Evolutionary conservation across 352 stramenopile species (phyloP).

Genomic region (Thalassiosira hispida): DNA sequence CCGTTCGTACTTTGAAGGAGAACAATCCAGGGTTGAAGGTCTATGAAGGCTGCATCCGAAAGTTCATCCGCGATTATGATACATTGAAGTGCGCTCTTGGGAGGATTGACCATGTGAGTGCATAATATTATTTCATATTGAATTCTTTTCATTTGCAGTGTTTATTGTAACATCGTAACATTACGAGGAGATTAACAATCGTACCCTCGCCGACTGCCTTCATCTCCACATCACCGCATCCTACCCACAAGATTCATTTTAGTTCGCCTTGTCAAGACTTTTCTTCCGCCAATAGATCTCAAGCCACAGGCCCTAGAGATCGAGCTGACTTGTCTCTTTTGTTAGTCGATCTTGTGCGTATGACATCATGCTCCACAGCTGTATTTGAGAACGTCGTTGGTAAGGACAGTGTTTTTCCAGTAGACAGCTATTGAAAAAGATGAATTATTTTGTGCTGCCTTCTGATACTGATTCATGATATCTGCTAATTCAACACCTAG

Average conservation of each 20-base stretch:
- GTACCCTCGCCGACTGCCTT: neutral
- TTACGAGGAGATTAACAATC: constrained; percentile 4
- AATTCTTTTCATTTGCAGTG: neutral
- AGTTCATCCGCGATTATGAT: constrained; percentile 19
- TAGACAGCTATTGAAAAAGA: neutral
- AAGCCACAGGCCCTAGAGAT: constrained; percentile 22
- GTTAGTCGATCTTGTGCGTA: constrained; percentile 41
- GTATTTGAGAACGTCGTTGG: constrained; percentile 62
- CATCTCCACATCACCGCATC: neutral
- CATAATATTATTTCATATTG: neutral
- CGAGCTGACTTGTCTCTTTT: constrained; percentile 44
- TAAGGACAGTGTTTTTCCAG: constrained; percentile 1
- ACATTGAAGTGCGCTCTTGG: constrained; percentile 30
- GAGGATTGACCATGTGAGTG: constrained; percentile 45
- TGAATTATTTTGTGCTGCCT: too few species aligned
- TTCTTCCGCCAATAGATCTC: constrained; percentile 45
- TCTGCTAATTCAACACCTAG: neutral
- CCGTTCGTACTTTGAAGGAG: constrained; percentile 32
- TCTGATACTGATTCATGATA: neutral
- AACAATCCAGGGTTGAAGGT: constrained; percentile 32
- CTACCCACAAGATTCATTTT: constrained; percentile 17
- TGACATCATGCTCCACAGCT: constrained; percentile 37
- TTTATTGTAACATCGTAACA: too few species aligned
- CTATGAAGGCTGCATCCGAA: constrained; percentile 12
- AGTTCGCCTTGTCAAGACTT: constrained; percentile 46